Conservation (phyloP, 2,329 filamentous ascomycete species). For the Apiospora rasikravindrae region DNA sequence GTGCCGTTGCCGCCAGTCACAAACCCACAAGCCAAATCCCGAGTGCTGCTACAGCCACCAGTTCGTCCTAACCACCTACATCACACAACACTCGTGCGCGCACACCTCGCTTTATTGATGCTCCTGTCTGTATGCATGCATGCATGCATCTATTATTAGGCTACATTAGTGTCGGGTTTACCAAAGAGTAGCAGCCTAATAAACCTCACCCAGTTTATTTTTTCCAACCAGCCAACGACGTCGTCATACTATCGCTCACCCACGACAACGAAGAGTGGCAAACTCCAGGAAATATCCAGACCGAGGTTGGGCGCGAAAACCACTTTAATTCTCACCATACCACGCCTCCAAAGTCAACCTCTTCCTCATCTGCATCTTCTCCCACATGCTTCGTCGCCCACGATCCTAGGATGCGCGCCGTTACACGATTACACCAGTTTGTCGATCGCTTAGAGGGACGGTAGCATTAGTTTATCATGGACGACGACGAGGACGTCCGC, state of each 20-base stretch:
- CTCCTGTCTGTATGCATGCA: neutral
- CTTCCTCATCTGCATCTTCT: neutral
- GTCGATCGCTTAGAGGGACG: slow-evolving; percentile 26
- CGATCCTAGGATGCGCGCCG: slow-evolving; percentile 27
- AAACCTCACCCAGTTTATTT: neutral
- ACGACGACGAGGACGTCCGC: slow-evolving; percentile 53
- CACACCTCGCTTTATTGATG: neutral
- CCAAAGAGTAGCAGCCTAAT: neutral
- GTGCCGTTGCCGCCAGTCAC: neutral
- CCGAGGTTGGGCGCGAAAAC: neutral
- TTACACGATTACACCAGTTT: slow-evolving; percentile 24
- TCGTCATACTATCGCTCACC: neutral
- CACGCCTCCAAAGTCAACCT: neutral
- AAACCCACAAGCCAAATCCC: neutral
- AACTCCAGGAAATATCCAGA: neutral
- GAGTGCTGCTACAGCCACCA: neutral
- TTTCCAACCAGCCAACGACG: neutral
- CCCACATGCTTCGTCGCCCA: neutral
- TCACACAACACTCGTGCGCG: neutral
- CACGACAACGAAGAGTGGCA: neutral
- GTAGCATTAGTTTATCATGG: slow-evolving; percentile 41
- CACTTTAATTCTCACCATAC: neutral
- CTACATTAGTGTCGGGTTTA: neutral
- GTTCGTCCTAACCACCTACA: neutral
- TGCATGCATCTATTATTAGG: slow-evolving; percentile 9